These are phyloP conservation scores for Hortaea werneckii DNA, from an alignment of 2,329 filamentous ascomycete species.

Conservation along the genomic window DNA sequence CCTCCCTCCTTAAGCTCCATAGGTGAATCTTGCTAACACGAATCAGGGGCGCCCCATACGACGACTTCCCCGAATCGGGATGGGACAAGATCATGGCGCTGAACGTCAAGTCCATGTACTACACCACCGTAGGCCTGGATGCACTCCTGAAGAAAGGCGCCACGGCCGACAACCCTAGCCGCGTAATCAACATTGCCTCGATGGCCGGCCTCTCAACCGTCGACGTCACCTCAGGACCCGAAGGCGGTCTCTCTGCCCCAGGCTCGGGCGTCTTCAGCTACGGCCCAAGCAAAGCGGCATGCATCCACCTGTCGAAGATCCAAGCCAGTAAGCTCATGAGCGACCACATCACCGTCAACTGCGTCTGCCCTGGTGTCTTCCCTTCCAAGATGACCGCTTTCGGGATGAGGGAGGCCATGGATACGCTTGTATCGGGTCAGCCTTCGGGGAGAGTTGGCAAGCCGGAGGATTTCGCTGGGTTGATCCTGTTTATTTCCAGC, in stretches of 20 bases:
- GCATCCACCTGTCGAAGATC: slow-evolving; percentile 47
- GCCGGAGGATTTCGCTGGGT: slow-evolving; percentile 38
- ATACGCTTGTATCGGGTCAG: slow-evolving; percentile 37
- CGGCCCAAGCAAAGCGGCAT: slow-evolving; percentile 40
- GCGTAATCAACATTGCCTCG: slow-evolving; percentile 37
- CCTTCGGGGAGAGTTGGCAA: slow-evolving; percentile 39
- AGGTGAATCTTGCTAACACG: not conserved
- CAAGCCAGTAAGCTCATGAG: slow-evolving; percentile 43
- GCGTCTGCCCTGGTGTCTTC: slow-evolving; percentile 47
- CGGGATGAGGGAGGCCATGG: slow-evolving; percentile 37
- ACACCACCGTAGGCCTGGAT: slow-evolving; percentile 38
- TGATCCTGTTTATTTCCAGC: slow-evolving; percentile 36
- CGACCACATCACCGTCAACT: slow-evolving; percentile 45
- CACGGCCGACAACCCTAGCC: slow-evolving; percentile 31
- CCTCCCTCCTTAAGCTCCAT: no score
- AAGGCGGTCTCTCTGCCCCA: slow-evolving; percentile 44
- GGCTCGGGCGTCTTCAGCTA: slow-evolving; percentile 31
- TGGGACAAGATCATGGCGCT: slow-evolving; percentile 43
- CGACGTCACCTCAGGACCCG: slow-evolving; percentile 36
- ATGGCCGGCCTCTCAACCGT: slow-evolving; percentile 35
- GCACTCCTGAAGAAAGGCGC: slow-evolving; percentile 34
- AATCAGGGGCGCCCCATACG: slow-evolving; percentile 42
- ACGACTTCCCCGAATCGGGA: slow-evolving; percentile 47
- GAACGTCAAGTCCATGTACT: slow-evolving; percentile 30
- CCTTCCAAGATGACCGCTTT: slow-evolving; percentile 46